These are phyloP conservation scores for Pisolithus albus DNA, from an alignment of 768 basidiomycete species.

Conservation along the genomic window DNA sequence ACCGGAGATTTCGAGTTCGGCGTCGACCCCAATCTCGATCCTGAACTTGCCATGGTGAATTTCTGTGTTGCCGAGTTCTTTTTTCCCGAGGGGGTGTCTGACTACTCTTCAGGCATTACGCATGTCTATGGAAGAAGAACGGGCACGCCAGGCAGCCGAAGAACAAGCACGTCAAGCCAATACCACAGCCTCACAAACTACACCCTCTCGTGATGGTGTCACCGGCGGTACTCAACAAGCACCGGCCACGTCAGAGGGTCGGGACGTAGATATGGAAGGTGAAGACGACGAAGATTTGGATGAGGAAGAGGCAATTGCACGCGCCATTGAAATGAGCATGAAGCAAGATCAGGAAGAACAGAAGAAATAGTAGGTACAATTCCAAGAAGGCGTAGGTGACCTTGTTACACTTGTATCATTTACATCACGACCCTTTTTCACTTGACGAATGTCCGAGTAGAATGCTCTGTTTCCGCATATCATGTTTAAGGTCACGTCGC, in stretches of 20 bases:
- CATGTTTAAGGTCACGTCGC: no score
- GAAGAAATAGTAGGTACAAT: slow-evolving; percentile 24
- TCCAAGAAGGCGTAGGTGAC: not conserved
- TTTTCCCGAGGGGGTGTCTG: not conserved
- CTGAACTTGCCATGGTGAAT: slow-evolving; percentile 91
- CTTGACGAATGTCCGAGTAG: not conserved
- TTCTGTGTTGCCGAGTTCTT: not conserved
- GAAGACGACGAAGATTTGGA: slow-evolving; percentile 63
- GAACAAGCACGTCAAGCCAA: slow-evolving; percentile 30
- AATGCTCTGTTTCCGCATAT: no score
- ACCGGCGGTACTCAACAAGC: slow-evolving; percentile 62
- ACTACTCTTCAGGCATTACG: slow-evolving; percentile 65
- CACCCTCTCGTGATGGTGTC: slow-evolving; percentile 22
- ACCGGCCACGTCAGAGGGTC: slow-evolving; percentile 62
- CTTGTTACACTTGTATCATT: not conserved
- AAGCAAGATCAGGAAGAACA: slow-evolving; percentile 47
- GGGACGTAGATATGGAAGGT: slow-evolving; percentile 45
- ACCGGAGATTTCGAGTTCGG: slow-evolving; percentile 74
- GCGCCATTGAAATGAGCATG: slow-evolving; percentile 94
- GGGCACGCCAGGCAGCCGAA: slow-evolving; percentile 60
- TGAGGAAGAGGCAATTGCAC: slow-evolving; percentile 85
- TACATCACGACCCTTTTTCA: not conserved
- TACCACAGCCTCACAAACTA: slow-evolving; percentile 16
- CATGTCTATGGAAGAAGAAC: slow-evolving; percentile 95
- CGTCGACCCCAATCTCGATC: slow-evolving; percentile 92